Base-by-base conservation (phyloP, 306 rosid genomes). In the Trifolium subterraneum region DNA sequence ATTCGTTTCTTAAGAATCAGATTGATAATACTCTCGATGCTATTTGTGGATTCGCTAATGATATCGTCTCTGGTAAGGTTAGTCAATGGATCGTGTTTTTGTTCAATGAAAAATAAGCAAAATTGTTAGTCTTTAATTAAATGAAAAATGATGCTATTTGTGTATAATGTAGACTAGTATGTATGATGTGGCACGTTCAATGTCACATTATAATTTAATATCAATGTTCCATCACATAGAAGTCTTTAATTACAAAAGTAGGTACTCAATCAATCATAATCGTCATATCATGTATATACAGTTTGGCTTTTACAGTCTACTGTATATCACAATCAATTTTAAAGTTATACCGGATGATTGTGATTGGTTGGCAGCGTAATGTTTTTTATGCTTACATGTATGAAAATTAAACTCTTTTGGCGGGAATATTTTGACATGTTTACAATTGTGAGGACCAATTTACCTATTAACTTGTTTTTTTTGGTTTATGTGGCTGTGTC, bases 21-120 rank as follows among this genome's bases (percentile, higher is more conserved):
- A 94, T 94, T 81, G 92, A 90, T 78, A 87, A 76, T 9, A 86
- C 97, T 4, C 84, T 94, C 0, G 92, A 87, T 12, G 78, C 83
- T 6, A 59, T 94, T 14, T 85, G 81, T 55, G 63, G 54, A 10
- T 94, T 94, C 45, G 92, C 99, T 10, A 51, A 77, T 68, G 97
- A 92, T 16, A 80, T 94, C 96, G 78, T 92, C 92, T 77, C 88
- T 61, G 95, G 96, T 87, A 92, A 92, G 99, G 99, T 94, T 48
- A 87, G 92, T 87, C 72, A 54, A 20, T 2, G 20, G 13, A 15
- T 68, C 22, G 0, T 45, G n/a, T 10, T 72, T n/a, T 71, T 25
- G 54, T 22, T 54, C 6, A 44, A 1, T 44, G 1, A 0, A 29
- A 29, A 29, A 3, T 47, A 15, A 14, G 54, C 19, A 2, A 6